These are phyloP conservation scores for Syzygium oleosum DNA, from an alignment of 345 rosid species.

Conservation along the genomic window DNA sequence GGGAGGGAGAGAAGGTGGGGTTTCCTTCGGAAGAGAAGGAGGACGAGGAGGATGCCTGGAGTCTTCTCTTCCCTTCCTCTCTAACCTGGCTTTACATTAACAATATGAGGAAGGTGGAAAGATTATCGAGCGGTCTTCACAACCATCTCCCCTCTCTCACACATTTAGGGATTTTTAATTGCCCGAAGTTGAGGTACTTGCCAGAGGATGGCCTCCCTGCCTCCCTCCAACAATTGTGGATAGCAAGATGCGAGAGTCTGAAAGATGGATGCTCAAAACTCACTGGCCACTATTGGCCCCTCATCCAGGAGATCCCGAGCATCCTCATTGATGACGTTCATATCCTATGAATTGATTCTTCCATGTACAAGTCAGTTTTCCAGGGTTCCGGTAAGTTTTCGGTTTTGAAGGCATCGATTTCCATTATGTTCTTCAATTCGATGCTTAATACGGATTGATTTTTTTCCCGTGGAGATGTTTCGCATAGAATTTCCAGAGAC, in stretches of 20 bases:
- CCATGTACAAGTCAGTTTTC: rapidly evolving
- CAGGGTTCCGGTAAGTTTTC: background rate
- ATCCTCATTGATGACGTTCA: rapidly evolving
- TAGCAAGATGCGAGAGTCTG: rapidly evolving
- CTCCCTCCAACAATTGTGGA: rapidly evolving
- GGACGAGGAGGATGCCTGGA: background rate
- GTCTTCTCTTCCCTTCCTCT: background rate
- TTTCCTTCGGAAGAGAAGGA: background rate
- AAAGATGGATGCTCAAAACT: background rate
- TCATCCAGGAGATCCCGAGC: rapidly evolving
- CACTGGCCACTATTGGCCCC: background rate
- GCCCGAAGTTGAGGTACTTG: background rate
- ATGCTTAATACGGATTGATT: too few species aligned
- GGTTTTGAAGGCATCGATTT: too few species aligned
- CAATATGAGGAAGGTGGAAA: rapidly evolving
- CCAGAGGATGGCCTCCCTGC: background rate
- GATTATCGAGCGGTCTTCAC: background rate
- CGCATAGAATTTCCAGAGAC: background rate
- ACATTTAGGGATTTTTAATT: rapidly evolving
- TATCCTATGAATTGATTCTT: background rate
- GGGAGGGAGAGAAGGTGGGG: background rate
- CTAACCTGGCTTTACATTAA: rapidly evolving
- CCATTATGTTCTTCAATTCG: too few species aligned
- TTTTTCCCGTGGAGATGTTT: background rate
- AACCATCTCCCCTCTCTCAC: background rate